phyloP scores from a whole-genome alignment of 176 grass and related monocot genomes.

The Typha latifolia region DNA sequence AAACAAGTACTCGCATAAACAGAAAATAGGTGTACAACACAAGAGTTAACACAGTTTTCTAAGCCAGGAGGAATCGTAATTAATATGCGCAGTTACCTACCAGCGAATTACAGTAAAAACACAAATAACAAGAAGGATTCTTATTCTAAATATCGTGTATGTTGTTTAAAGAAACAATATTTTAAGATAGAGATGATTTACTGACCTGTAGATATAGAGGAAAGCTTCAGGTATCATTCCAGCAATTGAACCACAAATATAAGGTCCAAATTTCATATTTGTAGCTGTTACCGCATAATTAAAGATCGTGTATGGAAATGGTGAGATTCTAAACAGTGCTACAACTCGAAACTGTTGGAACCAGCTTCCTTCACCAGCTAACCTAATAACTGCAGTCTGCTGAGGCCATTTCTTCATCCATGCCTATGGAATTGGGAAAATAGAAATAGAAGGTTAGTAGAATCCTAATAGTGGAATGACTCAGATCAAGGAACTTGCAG shows the following conservation, averaged over 20 bases:
- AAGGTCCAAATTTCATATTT: conserved; percentile 58
- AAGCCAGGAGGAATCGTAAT: no score
- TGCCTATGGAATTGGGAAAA: conserved; percentile 29
- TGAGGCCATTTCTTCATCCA: conserved; percentile 90
- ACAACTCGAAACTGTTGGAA: conserved; percentile 75
- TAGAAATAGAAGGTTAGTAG: not conserved
- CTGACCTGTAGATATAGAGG: conserved; percentile 88
- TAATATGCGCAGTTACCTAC: no score
- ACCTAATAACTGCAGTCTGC: conserved; percentile 55
- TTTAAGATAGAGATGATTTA: not conserved
- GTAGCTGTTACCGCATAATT: conserved; percentile 72
- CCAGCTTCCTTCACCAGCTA: conserved; percentile 66
- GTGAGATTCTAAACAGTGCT: conserved; percentile 58
- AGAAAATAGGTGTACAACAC: no score
- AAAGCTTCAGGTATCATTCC: conserved; percentile 90
- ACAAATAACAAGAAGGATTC: no score
- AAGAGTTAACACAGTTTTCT: no score
- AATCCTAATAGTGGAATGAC: not conserved
- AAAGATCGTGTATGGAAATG: conserved; percentile 73
- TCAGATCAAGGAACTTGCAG: not conserved
- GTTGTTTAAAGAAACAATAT: not conserved
- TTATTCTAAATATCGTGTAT: no score
- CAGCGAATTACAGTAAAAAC: no score
- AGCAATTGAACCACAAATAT: conserved; percentile 64
- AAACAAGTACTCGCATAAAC: no score